phyloP scores from a whole-genome alignment of 75 land plant genomes.

The Picea glauca region DNA sequence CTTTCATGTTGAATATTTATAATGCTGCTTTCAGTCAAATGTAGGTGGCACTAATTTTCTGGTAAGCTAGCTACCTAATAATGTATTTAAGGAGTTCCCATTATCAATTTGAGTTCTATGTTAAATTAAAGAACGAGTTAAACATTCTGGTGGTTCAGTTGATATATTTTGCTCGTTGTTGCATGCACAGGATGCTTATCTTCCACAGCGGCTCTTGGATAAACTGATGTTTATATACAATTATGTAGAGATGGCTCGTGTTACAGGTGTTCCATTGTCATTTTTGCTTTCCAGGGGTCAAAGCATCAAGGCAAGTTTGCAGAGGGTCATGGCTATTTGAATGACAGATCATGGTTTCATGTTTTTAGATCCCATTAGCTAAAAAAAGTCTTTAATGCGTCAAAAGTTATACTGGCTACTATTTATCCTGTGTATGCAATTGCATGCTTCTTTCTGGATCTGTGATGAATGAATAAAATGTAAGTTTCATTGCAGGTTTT shows the following conservation, averaged over 20 bases:
- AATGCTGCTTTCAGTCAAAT: no score
- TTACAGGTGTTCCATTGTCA: conserved; percentile 97
- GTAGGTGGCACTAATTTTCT: no score
- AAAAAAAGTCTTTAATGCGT: background rate
- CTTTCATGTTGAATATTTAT: no score
- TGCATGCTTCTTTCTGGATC: no score
- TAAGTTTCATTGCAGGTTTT: conserved; percentile 56
- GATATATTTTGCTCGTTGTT: conserved; percentile 6
- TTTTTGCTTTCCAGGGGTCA: conserved; percentile 97
- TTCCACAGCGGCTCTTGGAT: conserved; percentile 92
- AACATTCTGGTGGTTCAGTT: background rate
- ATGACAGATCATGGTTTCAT: background rate
- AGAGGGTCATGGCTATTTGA: background rate
- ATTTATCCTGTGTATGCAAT: no score
- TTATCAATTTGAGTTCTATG: background rate
- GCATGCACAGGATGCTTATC: conserved; percentile 88
- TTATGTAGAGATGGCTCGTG: conserved; percentile 99
- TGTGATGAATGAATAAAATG: no score
- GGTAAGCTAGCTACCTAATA: no score
- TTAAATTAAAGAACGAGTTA: background rate
- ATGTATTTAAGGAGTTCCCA: background rate
- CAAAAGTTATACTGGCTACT: background rate
- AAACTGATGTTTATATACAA: conserved; percentile 95
- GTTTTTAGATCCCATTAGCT: background rate
- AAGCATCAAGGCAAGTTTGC: conserved; percentile 76